Conservation (phyloP, 1,284 basidiomycete species). For the Mrakiaceae sp. region DNA sequence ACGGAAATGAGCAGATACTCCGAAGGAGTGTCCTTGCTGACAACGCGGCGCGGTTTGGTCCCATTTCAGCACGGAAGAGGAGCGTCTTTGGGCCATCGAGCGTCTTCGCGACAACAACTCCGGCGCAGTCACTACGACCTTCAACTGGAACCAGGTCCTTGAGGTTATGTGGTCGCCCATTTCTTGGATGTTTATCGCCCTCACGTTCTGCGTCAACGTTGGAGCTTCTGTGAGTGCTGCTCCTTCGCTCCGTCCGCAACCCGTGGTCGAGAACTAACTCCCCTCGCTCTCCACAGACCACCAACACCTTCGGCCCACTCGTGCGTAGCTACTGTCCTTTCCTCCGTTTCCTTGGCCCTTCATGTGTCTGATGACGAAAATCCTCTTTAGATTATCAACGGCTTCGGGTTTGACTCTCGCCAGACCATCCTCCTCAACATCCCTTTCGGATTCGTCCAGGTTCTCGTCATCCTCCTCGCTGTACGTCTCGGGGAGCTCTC, state of each 20-base stretch:
- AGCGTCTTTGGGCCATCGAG: slow-evolving; percentile 34
- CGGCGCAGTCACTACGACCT: slow-evolving; percentile 30
- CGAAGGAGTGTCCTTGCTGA: no score
- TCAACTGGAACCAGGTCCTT: slow-evolving; percentile 32
- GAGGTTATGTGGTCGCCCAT: slow-evolving; percentile 34
- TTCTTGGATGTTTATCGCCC: slow-evolving; percentile 30
- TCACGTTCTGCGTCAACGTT: slow-evolving; percentile 27
- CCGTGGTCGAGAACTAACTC: background rate
- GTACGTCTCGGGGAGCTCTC: slow-evolving; percentile 24
- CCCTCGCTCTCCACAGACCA: background rate
- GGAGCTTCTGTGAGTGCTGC: slow-evolving; percentile 25
- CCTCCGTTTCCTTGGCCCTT: no score
- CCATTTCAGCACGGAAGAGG: slow-evolving; percentile 22
- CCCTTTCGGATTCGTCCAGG: slow-evolving; percentile 21
- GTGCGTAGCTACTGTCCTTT: no score
- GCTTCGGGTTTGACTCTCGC: slow-evolving; percentile 25
- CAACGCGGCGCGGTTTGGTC: no score
- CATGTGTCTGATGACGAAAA: no score
- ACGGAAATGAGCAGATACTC: no score
- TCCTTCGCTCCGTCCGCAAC: background rate
- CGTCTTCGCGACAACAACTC: slow-evolving; percentile 36
- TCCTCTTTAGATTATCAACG: slow-evolving; percentile 20
- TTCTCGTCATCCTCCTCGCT: slow-evolving; percentile 1
- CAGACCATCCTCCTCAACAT: slow-evolving; percentile 26
- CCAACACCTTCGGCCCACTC: slow-evolving; percentile 25